Base-by-base conservation (phyloP, 495 filamentous ascomycete genomes). In the Articulospora tetracladia region DNA sequence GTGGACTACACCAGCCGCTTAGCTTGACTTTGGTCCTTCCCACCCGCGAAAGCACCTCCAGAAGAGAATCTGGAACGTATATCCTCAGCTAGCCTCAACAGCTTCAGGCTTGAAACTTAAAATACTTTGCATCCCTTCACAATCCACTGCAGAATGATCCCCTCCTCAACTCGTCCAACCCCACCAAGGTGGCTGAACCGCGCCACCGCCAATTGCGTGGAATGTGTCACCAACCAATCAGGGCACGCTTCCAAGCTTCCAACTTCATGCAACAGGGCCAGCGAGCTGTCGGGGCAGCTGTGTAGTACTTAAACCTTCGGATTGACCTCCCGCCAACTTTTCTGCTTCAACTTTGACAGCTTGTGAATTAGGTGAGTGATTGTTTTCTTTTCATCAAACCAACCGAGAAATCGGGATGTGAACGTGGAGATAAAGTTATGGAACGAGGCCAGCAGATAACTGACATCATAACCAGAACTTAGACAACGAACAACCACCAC, bases 141-240 rank as follows among this genome's bases (percentile, higher is more conserved):
- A 32, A 32, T 32, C 30, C n/a, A n/a, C n/a, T n/a, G n/a, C n/a
- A n/a, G n/a, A n/a, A n/a, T n/a, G n/a, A n/a, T n/a, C n/a, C n/a
- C n/a, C n/a, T n/a, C n/a, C n/a, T n/a, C n/a, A n/a, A n/a, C n/a
- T n/a, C n/a, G n/a, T 44, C 8, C 39, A 44, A 8, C 39, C 39
- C 39, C 39, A 44, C 39, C 10, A 44, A 44, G 39, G 39, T 44
- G 39, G 48, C 48, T 51, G 48, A 24, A 28, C 48, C 25, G 48
- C 48, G 48, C 48, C 48, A 51, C 48, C 48, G 48, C 48, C 48
- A 51, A 51, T 51, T 51, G 48, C 48, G 48, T 24, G 48, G 7
- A 24, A 24, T 24, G 12, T 28, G 28, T 30, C 17, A 12, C 15
- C 39, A 17, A 22, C 50, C 50, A 53, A 53, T 53, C 26, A 53